Percentiles rank a stretch among this genome's conserved stretches.
Conservation (phyloP, 2,329 filamentous ascomycete genomes). For the Fusarium miscanthi region DNA sequence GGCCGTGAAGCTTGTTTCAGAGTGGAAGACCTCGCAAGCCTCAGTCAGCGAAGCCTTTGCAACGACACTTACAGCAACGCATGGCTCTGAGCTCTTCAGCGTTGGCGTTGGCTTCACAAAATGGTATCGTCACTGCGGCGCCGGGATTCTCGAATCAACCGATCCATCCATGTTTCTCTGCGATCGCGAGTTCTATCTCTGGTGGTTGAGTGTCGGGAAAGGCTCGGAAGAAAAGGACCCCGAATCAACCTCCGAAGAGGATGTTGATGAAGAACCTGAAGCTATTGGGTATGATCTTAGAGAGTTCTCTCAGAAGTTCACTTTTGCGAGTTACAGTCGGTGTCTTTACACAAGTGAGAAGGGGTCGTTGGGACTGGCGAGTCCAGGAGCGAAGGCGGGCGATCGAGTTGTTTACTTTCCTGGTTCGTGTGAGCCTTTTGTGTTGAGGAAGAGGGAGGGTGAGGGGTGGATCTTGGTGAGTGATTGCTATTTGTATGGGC, state of each 20-base stretch:
- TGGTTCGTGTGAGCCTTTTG: background rate
- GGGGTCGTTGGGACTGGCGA: constrained; percentile 11
- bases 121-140: constrained; percentile 25
- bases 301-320: background rate
- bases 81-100: accelerated
- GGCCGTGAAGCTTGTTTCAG: background rate
- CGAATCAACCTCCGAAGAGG: accelerated
- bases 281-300: background rate
- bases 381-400: background rate
- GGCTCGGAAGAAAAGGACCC: accelerated
- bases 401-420: constrained; percentile 12
- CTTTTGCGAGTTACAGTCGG: constrained; percentile 1
- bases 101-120: background rate
- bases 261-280: accelerated
- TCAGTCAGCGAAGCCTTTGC: background rate
- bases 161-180: constrained; percentile 12
- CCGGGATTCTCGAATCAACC: background rate
- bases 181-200: constrained; percentile 15
- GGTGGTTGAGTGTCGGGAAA: background rate
- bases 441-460: background rate
- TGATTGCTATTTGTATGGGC: constrained; percentile 19
- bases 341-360: constrained; percentile 12
- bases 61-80: background rate
- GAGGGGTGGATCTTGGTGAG: background rate
- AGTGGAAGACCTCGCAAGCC: background rate